A percentile compares a stretch with the other conserved stretches of the same genome.
Evolutionary conservation across 176 grass and related monocot species (phyloP).

Genomic region (Lolium perenne): DNA sequence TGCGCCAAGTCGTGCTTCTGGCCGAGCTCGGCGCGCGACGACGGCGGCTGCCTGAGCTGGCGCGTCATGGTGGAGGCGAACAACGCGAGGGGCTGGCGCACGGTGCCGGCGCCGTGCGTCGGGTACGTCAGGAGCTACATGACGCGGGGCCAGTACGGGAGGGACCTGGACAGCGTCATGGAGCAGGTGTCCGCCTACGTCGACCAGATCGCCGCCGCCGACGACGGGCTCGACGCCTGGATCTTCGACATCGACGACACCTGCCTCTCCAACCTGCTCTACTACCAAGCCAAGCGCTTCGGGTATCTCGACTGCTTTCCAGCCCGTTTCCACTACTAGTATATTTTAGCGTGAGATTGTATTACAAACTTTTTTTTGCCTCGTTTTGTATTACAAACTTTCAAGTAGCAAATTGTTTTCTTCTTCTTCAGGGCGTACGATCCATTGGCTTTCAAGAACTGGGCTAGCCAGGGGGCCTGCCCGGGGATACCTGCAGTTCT

Average conservation of each 20-base stretch:
- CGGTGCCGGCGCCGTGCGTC: constrained; percentile 71
- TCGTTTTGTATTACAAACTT: too few species aligned
- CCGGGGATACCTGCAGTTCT: constrained; percentile 63
- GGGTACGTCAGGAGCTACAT: constrained; percentile 77
- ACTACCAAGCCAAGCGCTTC: constrained; percentile 76
- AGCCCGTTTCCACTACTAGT: too few species aligned
- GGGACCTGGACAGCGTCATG: constrained; percentile 69
- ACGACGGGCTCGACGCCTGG: constrained; percentile 88
- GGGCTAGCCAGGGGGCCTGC: constrained; percentile 68
- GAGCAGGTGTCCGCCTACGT: constrained; percentile 60
- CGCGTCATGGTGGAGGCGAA: constrained; percentile 88
- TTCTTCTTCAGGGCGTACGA: constrained; percentile 59
- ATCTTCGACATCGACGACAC: constrained; percentile 94
- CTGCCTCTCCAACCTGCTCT: constrained; percentile 84
- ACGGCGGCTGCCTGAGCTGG: constrained; percentile 80
- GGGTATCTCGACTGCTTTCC: too few species aligned
- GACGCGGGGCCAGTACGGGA: constrained; percentile 81
- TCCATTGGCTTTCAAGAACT: constrained; percentile 64
- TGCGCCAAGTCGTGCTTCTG: constrained; percentile 35
- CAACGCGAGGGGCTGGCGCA: constrained; percentile 78
- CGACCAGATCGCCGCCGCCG: constrained; percentile 44
- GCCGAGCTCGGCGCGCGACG: constrained; percentile 42
- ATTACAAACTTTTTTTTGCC: too few species aligned
- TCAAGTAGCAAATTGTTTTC: too few species aligned
- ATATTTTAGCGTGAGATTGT: too few species aligned